Conservation (phyloP, 352 stramenopile genomes). For the Globisporangium canariense region DNA sequence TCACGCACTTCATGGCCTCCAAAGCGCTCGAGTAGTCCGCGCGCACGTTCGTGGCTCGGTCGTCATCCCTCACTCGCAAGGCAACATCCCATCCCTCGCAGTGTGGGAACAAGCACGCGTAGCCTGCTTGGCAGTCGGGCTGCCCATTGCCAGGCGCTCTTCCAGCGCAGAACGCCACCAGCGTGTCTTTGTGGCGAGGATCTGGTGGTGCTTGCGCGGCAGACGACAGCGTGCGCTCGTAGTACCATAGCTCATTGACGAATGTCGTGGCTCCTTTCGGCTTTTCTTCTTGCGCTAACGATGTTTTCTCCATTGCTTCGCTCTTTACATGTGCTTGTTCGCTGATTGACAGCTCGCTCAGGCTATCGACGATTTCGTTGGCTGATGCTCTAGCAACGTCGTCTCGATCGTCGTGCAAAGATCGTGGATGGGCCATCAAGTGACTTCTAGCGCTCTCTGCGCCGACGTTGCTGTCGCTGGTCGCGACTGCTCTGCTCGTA, state of each 20-base stretch:
- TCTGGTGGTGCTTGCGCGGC: conserved; percentile 28
- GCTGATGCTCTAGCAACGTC: background rate
- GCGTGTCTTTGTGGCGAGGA: conserved; percentile 39
- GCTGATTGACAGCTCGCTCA: background rate
- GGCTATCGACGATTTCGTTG: background rate
- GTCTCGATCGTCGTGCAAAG: background rate
- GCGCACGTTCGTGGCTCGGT: conserved; percentile 31
- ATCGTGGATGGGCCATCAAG: background rate
- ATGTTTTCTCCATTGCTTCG: background rate
- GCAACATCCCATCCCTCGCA: conserved; percentile 56
- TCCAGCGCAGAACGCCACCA: conserved; percentile 80
- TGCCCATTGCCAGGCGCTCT: conserved; percentile 65
- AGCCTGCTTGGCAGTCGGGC: conserved; percentile 49
- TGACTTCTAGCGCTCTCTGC: background rate
- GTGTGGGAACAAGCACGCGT: conserved; percentile 78
- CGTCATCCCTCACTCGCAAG: conserved; percentile 39
- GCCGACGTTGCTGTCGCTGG: background rate
- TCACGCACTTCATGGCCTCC: conserved; percentile 58
- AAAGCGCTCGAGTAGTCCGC: conserved; percentile 30
- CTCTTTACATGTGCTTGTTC: background rate
- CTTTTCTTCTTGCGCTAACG: background rate
- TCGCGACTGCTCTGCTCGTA: background rate
- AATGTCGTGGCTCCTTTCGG: background rate
- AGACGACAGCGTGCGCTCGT: background rate
- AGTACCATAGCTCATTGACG: conserved; percentile 5